A percentile compares a stretch with the other conserved stretches of the same genome.
Conservation (phyloP, 2,329 filamentous ascomycete genomes). For the Lecanicillium sp. region DNA sequence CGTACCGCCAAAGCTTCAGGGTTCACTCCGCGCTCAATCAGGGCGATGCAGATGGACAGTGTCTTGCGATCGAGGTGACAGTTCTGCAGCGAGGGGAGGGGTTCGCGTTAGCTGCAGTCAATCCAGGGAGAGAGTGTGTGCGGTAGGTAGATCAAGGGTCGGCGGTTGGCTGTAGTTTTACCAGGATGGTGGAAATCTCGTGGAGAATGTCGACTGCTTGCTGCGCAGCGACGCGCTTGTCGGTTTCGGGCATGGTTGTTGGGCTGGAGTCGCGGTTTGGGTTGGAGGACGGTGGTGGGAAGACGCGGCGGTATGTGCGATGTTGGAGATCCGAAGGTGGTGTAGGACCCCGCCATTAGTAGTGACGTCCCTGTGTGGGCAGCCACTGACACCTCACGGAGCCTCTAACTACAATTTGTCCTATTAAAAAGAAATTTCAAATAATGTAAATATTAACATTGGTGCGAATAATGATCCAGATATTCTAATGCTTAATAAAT, state of each 20-base stretch:
- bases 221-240: conserved; percentile 70
- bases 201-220: conserved; percentile 78
- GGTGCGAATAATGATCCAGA: no score
- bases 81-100: conserved; percentile 58
- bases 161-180: conserved; percentile 33
- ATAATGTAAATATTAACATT: no score
- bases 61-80: conserved; percentile 87
- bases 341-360: no score
- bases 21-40: conserved; percentile 96
- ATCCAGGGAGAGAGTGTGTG: no score
- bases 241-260: conserved; percentile 42
- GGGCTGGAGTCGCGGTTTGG: conserved; percentile 14
- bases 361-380: no score
- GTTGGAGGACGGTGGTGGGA: neutral
- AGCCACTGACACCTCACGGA: no score
- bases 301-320: neutral
- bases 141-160: no score
- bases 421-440: no score
- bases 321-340: no score
- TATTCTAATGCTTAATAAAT: no score
- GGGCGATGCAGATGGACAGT: conserved; percentile 87
- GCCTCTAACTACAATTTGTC: no score
- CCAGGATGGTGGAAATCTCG: conserved; percentile 83
- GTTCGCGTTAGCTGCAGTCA: conserved; percentile 8
- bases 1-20: conserved; percentile 89